Percentiles rank a stretch among this genome's conserved stretches.
These are phyloP conservation scores for Fusarium redolens DNA, from an alignment of 2,329 filamentous ascomycete species.

Conservation along the genomic window DNA sequence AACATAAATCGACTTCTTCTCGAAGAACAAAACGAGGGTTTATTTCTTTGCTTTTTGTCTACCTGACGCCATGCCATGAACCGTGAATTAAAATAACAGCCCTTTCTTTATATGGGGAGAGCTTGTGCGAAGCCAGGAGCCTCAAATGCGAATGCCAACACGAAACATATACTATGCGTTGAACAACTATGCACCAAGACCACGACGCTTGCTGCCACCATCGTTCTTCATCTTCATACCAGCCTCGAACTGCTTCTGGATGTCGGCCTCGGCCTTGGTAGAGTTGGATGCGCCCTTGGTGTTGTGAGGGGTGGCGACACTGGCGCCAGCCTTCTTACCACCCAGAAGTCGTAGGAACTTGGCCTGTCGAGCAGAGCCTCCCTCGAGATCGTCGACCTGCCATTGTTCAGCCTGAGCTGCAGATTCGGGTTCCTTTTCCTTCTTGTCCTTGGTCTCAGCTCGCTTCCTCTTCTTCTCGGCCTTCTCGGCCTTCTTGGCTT, in stretches of 20 bases:
- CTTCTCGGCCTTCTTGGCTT: slow-evolving; percentile 51
- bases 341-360: slow-evolving; percentile 70
- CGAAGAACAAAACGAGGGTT: slow-evolving; percentile 31
- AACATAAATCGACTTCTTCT: slow-evolving; percentile 36
- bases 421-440: slow-evolving; percentile 25
- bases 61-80: slow-evolving; percentile 45
- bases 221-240: slow-evolving; percentile 69
- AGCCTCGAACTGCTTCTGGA: slow-evolving; percentile 67
- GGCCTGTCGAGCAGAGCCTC: slow-evolving; percentile 61
- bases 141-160: background rate
- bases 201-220: slow-evolving; percentile 59
- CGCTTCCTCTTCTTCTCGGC: slow-evolving; percentile 53
- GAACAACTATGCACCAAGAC: slow-evolving; percentile 61
- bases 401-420: slow-evolving; percentile 56
- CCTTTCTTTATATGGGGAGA: slow-evolving; percentile 16
- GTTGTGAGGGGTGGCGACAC: slow-evolving; percentile 33
- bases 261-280: slow-evolving; percentile 60
- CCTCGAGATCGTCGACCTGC: slow-evolving; percentile 65
- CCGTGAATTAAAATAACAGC: slow-evolving; percentile 25
- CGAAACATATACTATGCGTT: background rate
- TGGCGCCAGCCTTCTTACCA: slow-evolving; percentile 58
- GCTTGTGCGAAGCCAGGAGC: slow-evolving; percentile 5
- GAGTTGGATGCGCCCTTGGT: slow-evolving; percentile 49
- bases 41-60: slow-evolving; percentile 42
- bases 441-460: slow-evolving; percentile 40